Percentiles rank a stretch among this genome's conserved stretches.
Evolutionary conservation across 345 rosid species (phyloP).

Genomic region (Citrus hindsii): DNA sequence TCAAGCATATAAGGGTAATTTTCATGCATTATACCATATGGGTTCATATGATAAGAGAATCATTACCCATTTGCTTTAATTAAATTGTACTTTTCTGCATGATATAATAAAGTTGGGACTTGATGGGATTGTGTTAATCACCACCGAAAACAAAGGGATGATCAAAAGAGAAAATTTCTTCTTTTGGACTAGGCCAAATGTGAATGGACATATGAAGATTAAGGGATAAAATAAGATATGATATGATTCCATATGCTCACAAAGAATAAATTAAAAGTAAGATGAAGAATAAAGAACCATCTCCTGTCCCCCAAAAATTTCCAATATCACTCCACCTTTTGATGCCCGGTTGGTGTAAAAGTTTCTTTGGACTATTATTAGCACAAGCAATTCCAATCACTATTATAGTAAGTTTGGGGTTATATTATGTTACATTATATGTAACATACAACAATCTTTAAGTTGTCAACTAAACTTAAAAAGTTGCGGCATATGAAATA

Average conservation of each 20-base stretch:
- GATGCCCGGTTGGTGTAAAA: background rate
- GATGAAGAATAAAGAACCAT: background rate
- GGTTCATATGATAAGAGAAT: constrained; percentile 26
- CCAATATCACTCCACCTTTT: background rate
- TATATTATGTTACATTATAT: too few relatives aligned
- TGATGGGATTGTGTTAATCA: constrained; percentile 11
- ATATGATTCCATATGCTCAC: background rate
- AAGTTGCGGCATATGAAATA: too few relatives aligned
- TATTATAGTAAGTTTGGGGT: too few relatives aligned
- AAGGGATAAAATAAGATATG: background rate
- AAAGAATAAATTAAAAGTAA: background rate
- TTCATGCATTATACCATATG: background rate
- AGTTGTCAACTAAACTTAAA: too few relatives aligned
- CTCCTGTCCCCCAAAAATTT: constrained; percentile 4
- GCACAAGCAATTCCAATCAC: too few relatives aligned
- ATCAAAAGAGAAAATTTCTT: background rate
- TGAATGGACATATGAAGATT: background rate
- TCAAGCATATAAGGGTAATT: background rate
- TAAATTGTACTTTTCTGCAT: constrained; percentile 1
- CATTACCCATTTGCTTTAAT: constrained; percentile 18
- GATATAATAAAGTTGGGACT: background rate
- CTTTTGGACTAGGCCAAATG: background rate
- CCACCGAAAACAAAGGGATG: background rate
- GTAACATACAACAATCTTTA: too few relatives aligned
- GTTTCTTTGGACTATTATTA: background rate